A percentile compares a stretch with the other conserved stretches of the same genome.
Conservation (phyloP, 495 filamentous ascomycete species). For the Parathielavia hyrcaniae region DNA sequence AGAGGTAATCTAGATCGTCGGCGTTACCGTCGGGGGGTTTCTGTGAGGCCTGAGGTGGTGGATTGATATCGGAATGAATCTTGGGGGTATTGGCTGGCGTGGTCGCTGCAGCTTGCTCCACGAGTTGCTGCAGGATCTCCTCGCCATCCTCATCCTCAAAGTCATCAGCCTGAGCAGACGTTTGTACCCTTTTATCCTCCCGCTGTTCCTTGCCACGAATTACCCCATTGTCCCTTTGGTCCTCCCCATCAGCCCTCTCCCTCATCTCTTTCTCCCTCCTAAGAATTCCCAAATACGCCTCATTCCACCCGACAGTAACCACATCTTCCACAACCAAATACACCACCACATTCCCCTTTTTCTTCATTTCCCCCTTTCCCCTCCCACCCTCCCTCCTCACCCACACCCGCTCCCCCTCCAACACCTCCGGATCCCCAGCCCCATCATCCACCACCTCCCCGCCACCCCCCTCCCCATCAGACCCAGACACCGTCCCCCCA, state of each 20-base stretch:
- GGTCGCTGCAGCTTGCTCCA: neutral
- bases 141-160: constrained; percentile 1
- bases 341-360: constrained; percentile 27
- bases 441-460: constrained; percentile 34
- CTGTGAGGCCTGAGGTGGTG: no score
- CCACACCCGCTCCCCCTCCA: neutral
- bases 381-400: constrained; percentile 13
- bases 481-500: neutral
- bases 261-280: constrained; percentile 13
- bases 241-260: neutral
- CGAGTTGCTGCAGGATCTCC: no score
- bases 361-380: neutral
- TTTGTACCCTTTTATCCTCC: neutral
- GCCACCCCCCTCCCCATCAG: constrained; percentile 17
- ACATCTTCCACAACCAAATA: constrained; percentile 39
- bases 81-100: neutral
- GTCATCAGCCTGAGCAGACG: neutral
- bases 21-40: neutral
- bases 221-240: constrained; percentile 14
- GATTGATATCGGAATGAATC: neutral
- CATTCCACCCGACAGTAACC: constrained; percentile 38
- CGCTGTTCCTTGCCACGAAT: neutral
- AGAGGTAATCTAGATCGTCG: constrained; percentile 11
- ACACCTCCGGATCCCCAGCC: constrained; percentile 21
- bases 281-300: constrained; percentile 26